Evolutionary conservation across 139 green algal genomes (phyloP), one percentile per base, ranked within the genome.

Genomic region (Coelastrella sp.): DNA sequence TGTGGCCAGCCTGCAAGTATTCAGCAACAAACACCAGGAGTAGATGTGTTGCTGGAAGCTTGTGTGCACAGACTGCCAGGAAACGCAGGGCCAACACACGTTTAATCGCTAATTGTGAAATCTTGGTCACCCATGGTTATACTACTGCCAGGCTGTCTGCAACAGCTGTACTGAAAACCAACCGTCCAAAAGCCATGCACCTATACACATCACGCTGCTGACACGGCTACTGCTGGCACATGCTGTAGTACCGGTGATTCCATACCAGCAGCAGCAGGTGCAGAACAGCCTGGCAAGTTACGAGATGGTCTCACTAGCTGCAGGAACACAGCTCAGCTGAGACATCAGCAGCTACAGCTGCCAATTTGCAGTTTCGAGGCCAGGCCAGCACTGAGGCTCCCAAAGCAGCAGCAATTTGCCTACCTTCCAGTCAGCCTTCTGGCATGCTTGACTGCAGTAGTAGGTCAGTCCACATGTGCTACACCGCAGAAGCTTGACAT

Each of bases 351-450:
- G 68, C 68, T 8, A 22, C 8, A 76, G 68, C 68, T 32, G 14
- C 68, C 22, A 8, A 32, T 47, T 47, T 47, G 32, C 32, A 47
- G 32, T 47, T 47, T 47, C 32, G 32, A 47, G 32, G 32, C 32
- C 32, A 47, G 32, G 32, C 32, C 32, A 47, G 32, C 16, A 14
- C 5, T 76, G 68, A 20, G 8, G 68, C 68, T 71, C 3, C 64
- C 13, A 71, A 76, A 32, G 16, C 17, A n/a, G 14, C 68, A 76
- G 68, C 8, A 22, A 6, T 4, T 8, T 5, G 17, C 68, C 68
- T 17, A 76, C 79, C 58, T 73, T 64, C 92, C 92, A 94, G 57
- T 93, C 56, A 4, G 60, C 56, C 81, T 90, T 83, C 80, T 94
- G 92, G 81, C 92, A 94, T 3, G 20, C 73, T 11, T 22, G n/a